Percentiles rank a stretch among this genome's conserved stretches.
These are phyloP conservation scores for Apiospora pterosperma DNA, from an alignment of 2,329 filamentous ascomycete species.

Conservation along the genomic window DNA sequence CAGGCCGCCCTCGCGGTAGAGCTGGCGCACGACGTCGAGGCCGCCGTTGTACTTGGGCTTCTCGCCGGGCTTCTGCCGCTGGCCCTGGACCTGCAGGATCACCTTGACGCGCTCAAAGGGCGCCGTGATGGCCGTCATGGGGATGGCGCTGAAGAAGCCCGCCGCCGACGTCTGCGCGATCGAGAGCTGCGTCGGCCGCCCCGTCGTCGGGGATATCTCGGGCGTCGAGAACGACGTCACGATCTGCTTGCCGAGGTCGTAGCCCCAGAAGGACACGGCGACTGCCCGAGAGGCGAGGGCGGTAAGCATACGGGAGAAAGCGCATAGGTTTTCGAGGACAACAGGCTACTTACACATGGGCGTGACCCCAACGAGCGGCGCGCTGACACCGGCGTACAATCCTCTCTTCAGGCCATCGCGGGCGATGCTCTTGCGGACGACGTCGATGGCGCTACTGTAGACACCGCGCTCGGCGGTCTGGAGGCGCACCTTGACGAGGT, in stretches of 20 bases:
- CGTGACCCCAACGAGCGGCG: constrained; percentile 90
- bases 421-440: constrained; percentile 83
- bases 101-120: constrained; percentile 99
- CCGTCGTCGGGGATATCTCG: constrained; percentile 59
- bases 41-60: constrained; percentile 89
- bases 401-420: constrained; percentile 78
- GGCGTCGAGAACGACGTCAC: constrained; percentile 67
- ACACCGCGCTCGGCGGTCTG: constrained; percentile 95
- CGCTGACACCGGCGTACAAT: constrained; percentile 94
- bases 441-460: constrained; percentile 86
- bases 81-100: constrained; percentile 94
- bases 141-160: constrained; percentile 96
- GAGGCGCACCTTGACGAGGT: constrained; percentile 94
- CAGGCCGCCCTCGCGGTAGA: constrained; percentile 88
- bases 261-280: constrained; percentile 76
- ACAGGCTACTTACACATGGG: constrained; percentile 81
- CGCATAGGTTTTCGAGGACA: not conserved
- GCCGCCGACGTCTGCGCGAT: constrained; percentile 87
- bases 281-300: constrained; percentile 38
- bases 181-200: constrained; percentile 60
- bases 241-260: constrained; percentile 90
- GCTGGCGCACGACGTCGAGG: constrained; percentile 84
- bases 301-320: not conserved
- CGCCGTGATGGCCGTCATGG: constrained; percentile 97
- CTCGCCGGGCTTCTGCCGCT: constrained; percentile 79